Evolutionary conservation across 108 stramenopile genomes (phyloP), one percentile per base, ranked within the genome.

Genomic region (Cyclotella atomus): DNA sequence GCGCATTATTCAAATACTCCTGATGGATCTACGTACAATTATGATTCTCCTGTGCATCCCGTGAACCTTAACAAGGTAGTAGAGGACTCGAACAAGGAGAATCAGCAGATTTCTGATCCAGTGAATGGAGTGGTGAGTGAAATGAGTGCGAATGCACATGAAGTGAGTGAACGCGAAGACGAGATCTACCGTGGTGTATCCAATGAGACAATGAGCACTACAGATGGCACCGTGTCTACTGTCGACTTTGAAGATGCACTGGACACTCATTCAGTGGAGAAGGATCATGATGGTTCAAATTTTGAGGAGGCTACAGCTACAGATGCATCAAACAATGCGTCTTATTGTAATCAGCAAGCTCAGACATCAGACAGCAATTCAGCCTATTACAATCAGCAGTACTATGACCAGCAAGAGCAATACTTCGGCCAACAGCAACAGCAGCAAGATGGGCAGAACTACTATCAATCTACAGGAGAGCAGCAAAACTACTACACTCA

Each of bases 171-270:
- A 21, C 21, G 23, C 8, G n/a, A 24, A 21, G 32, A n/a, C n/a
- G n/a, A n/a, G n/a, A n/a, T n/a, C n/a, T n/a, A 23, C 19, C 29
- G 14, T 34, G 56, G n/a, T 33, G 9, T 41, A 20, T 65, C 64
- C 6, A 46, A 47, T 17, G 64, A 65, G 14, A 65, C 45, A 27
- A 36, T 65, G 64, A 65, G 64, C 52, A 19, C 49, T 16, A 44
- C 62, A 9, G 61, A 45, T 32, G 64, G 35, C 5, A 62, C 60
- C 5, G 70, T 47, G 55, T 71, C 70, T 5, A 59, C 70, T 17
- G 6, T 57, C 38, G 50, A 54, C 1, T 74, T 57, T 57, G 65
- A 75, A 53, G 75, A 75, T 68, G 75, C 75, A 29, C 23, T 75
- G 59, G 75, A 75, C 5, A 5, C 46, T 66, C 57, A 60, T 60